Evolutionary conservation across 2,329 filamentous ascomycete species (phyloP), one percentile per base, ranked within the genome.

Genomic region (Leptographium wingfieldii): DNA sequence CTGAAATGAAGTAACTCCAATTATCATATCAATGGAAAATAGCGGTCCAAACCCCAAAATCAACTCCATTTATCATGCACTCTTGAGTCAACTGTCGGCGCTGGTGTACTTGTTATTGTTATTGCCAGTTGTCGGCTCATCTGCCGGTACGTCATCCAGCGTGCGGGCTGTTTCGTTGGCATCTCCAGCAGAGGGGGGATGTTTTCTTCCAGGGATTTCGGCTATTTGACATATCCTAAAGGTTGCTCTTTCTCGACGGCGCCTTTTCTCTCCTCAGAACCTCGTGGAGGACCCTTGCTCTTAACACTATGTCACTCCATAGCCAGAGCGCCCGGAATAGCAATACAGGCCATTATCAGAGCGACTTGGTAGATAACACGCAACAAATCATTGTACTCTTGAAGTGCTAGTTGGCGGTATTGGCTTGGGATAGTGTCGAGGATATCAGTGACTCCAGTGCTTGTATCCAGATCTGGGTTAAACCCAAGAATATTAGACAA

Each of bases 311-410:
- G 79, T 82, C 82, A 86, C 69, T 85, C 77, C 62, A 86, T 76
- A 19, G 75, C 72, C 2, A 76, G 64, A 0, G 76, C 73, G 1
- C 78, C 81, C 22, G 83, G 49, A 19, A 83, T 73, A 4, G 74
- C 77, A 3, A 82, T 46, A 5, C 72, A 71, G 0, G 75, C 72
- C 60, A 81, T 69, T 0, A 79, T 77, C 6, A 82, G 70, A 1
- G 74, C 74, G 3, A 85, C 77, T 61, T 80, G 79, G 66, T 83
- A 86, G 0, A 77, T 76, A 55, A 76, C 68, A 1, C 74, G 74
- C 14, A 86, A 66, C 0, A 82, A 76, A 9, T 71, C 65, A 64
- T 85, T 86, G 70, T 86, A 86, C 0, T 78, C 80, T n/a, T 25
- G 43, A 48, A 48, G 43, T 48, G 43, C 43, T 48, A 48, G 43